Conservation (phyloP, 2,329 filamentous ascomycete genomes). For the Exophiala mesophila region DNA sequence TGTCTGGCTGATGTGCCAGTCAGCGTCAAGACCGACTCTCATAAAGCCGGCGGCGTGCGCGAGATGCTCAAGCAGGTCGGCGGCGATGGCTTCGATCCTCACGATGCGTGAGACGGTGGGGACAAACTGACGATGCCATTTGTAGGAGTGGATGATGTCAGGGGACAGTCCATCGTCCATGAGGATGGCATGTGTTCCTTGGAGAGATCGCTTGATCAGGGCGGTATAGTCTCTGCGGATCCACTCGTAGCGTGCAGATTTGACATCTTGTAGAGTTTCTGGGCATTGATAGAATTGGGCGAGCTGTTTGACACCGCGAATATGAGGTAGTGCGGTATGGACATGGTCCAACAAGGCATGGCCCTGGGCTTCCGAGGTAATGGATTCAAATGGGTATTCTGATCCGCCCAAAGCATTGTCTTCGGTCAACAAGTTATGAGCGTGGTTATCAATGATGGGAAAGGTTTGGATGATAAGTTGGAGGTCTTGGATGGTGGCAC, state of each 20-base stretch:
- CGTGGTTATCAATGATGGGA: conserved; percentile 46
- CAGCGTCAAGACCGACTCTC: conserved; percentile 36
- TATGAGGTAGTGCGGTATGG: conserved; percentile 59
- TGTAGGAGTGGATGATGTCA: conserved; percentile 53
- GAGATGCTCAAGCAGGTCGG: conserved; percentile 54
- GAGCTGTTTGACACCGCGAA: conserved; percentile 66
- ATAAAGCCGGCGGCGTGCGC: conserved; percentile 37
- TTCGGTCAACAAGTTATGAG: conserved; percentile 40
- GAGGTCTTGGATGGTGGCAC: conserved; percentile 30
- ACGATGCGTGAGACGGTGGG: conserved; percentile 64
- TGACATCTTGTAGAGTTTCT: conserved; percentile 57
- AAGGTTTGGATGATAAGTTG: conserved; percentile 35
- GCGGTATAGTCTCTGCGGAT: conserved; percentile 48
- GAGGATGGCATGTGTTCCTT: conserved; percentile 67
- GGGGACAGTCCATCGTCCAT: conserved; percentile 70
- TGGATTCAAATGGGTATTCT: conserved; percentile 51
- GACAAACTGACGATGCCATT: conserved; percentile 64
- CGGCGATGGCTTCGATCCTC: conserved; percentile 68
- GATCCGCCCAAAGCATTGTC: conserved; percentile 28
- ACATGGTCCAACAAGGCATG: conserved; percentile 58
- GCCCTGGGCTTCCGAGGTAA: conserved; percentile 69
- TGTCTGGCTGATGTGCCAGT: conserved; percentile 32
- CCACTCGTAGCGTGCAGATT: conserved; percentile 45
- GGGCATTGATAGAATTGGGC: conserved; percentile 59
- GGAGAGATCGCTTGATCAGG: conserved; percentile 61